A percentile compares a stretch with the other conserved stretches of the same genome.
These are phyloP conservation scores for Talaromyces thailandensis DNA, from an alignment of 495 filamentous ascomycete genomes.

Conservation along the genomic window DNA sequence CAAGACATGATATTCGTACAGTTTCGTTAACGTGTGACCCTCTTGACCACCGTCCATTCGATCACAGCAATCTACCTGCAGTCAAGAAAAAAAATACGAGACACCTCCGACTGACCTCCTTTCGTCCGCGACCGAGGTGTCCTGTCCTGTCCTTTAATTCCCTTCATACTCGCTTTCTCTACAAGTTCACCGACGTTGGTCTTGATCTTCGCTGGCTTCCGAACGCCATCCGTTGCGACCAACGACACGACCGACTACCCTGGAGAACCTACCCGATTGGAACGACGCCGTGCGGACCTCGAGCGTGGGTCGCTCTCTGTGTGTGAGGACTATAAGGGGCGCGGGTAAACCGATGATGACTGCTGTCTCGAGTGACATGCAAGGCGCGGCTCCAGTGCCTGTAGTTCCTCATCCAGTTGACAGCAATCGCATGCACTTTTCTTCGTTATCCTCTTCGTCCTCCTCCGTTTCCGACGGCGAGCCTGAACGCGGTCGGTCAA, in stretches of 20 bases:
- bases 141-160: no score
- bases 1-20: neutral
- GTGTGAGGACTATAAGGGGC: conserved; percentile 2
- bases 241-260: neutral
- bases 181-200: neutral
- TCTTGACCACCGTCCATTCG: neutral
- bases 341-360: conserved; percentile 23
- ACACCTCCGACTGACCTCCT: neutral
- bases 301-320: conserved; percentile 5
- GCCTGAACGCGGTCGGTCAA: conserved; percentile 29
- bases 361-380: conserved; percentile 26
- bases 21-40: neutral
- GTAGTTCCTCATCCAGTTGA: conserved; percentile 35
- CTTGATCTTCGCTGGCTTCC: neutral
- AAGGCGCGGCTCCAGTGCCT: conserved; percentile 34
- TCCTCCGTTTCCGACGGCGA: conserved; percentile 39
- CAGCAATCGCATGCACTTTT: conserved; percentile 20
- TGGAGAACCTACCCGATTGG: neutral
- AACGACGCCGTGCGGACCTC: neutral
- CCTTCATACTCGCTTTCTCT: neutral
- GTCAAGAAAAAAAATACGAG: neutral
- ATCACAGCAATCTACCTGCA: neutral
- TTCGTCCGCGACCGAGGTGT: neutral
- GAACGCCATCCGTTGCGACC: neutral
- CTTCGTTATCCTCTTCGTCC: conserved; percentile 30